Base-by-base conservation (phyloP, 164 flowering plant genomes). In the Kalanchoe fedtschenkoi region DNA sequence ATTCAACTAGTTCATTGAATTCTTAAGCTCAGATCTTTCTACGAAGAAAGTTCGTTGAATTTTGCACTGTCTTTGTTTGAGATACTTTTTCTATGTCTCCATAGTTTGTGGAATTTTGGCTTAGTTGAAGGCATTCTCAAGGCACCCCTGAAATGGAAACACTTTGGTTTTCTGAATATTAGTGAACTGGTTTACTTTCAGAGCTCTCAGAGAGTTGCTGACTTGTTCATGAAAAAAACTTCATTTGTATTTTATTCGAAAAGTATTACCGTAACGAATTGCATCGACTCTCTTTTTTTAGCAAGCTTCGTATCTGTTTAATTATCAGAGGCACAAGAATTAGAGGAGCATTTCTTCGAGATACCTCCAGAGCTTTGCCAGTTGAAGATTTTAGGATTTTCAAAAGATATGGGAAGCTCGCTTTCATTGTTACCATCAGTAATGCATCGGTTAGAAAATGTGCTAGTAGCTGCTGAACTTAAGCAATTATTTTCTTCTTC, bases 341-440 rank as follows among this genome's bases (percentile, higher is more conserved):
- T 78, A 41, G 82, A 77, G 61, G 99, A 95, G 75, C 81, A 83
- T 77, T 91, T 86, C 61, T 75, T 84, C 51, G 88, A 84, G 71
- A 61, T 95, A 60, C 91, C 93, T 68, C 93, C 97, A 14, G 97
- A 95, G 78, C 80, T 89, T 65, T 95, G 95, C 73, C 71, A 79
- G 62, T 68, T 95, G 74, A 95, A 91, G 76, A 77, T 95, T 64
- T 58, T 84, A 39, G 91, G 87, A 24, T 95, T 95, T 59, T 80
- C 95, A 1, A 95, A 87, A 72, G 97, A 86, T n/a, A 80, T 95
- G 51, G 99, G 93, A 60, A 91, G 96, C 71, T 82, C 99, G 54
- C 34, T 91, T 34, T 95, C 96, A 59, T 69, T 95, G 70, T 68
- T 95, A 63, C 99, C 99, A 58, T 95, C 99, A 59, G 19, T 95